Base-by-base conservation (phyloP, 768 basidiomycete species). In the Collybia mongolica region DNA sequence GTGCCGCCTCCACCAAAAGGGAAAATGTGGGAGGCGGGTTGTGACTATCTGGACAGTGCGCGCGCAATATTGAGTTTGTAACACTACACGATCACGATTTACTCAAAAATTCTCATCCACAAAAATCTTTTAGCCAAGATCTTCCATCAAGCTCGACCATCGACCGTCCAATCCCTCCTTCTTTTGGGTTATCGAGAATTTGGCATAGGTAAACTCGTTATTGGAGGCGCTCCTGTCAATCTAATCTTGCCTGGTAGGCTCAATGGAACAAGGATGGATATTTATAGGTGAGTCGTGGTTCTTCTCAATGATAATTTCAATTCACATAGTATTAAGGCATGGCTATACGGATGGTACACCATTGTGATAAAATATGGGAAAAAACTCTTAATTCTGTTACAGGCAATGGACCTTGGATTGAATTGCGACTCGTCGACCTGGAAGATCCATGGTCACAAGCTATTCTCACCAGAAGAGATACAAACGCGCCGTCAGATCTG, bases 201-300 rank as follows among this genome's bases (percentile, higher is more conserved):
- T 62, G 93, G 93, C 12, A 85, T 91, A 29, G 90, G 71, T 70
- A 54, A 6, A 61, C 20, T 28, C 20, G 24, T 7, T 39, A 28
- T 12, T 14, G 22, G 12, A 4, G 4, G 29, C 32, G 52, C 35
- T 9, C 20, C 19, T 37, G 9, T 44, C n/a, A n/a, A n/a, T n/a
- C 6, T n/a, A 15, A 18, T 32, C 49, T 20, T 32, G 39, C 24
- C 6, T 35, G 38, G 17, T 40, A 72, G 76, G 89, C 60, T 75
- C 69, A 12, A 90, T 91, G 86, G 86, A 90, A 53, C 85, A 89
- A 62, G 89, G 87, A 1, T 95, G 93, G 93, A 74, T 90, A 41
- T 89, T 86, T 59, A 82, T 86, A 54, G 88, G 88, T 85, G 49
- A 39, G 66, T 51, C 49, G 40, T 20, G 6, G 46, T 44, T 45